Conservation (phyloP, 805 yeast species). For the Teunomyces panamensis region DNA sequence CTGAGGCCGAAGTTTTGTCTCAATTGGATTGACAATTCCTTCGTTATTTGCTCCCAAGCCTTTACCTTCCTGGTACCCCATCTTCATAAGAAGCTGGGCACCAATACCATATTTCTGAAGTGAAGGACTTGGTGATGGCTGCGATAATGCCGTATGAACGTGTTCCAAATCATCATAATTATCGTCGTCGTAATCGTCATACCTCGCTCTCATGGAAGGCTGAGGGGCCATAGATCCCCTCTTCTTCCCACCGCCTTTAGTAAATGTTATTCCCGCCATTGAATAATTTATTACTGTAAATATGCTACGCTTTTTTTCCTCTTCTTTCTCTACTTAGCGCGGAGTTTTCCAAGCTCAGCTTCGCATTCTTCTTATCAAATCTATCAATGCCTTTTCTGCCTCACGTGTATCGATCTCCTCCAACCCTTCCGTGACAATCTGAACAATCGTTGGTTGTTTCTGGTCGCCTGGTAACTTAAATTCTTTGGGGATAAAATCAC, state of each 20-base stretch:
- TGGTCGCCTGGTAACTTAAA: constrained; percentile 37
- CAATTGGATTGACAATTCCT: constrained; percentile 82
- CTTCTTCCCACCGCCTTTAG: constrained; percentile 4
- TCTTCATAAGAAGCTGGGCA: constrained; percentile 66
- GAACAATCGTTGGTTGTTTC: constrained; percentile 36
- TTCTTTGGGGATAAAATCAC: constrained; percentile 39
- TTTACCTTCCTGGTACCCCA: constrained; percentile 85
- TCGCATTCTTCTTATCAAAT: constrained; percentile 12
- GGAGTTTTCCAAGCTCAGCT: too few species aligned
- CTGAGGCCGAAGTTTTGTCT: constrained; percentile 61
- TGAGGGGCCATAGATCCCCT: neutral
- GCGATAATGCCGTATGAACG: neutral
- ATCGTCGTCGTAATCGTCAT: constrained; percentile 12
- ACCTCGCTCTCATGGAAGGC: neutral
- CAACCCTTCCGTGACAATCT: constrained; percentile 42
- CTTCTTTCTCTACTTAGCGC: too few species aligned
- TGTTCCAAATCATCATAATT: constrained; percentile 4
- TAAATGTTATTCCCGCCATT: constrained; percentile 10
- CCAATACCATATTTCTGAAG: constrained; percentile 71
- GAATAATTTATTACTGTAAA: neutral
- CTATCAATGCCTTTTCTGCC: constrained; percentile 5
- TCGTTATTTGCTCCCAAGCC: constrained; percentile 75
- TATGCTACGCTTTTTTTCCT: too few species aligned
- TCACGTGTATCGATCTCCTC: constrained; percentile 21
- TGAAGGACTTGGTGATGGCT: neutral